Percentiles rank a stretch among this genome's conserved stretches.
Conservation (phyloP, 441 rosid species). For the Isatis lusitanica region DNA sequence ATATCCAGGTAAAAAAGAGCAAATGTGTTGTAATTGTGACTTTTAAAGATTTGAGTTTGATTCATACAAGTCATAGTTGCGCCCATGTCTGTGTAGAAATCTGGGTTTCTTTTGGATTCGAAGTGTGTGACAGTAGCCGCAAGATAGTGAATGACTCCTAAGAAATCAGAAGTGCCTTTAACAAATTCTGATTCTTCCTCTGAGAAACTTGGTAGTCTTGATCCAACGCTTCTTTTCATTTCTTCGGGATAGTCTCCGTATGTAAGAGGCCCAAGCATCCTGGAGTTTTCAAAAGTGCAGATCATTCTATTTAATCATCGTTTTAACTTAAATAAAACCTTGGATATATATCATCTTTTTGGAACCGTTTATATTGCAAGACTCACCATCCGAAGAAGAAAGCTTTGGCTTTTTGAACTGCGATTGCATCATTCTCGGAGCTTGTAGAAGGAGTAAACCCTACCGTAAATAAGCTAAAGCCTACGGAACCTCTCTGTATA, state of each 20-base stretch:
- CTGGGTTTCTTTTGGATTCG: not conserved
- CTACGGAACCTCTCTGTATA: constrained; percentile 55
- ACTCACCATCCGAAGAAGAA: constrained; percentile 59
- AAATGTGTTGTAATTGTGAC: not conserved
- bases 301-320: too few relatives aligned
- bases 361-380: not conserved
- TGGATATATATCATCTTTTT: not conserved
- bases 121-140: not conserved
- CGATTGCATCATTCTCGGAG: constrained; percentile 44
- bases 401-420: constrained; percentile 48
- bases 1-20: not conserved
- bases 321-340: too few relatives aligned
- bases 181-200: not conserved
- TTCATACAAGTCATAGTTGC: constrained; percentile 32
- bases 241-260: constrained; percentile 2
- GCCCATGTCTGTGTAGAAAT: constrained; percentile 22
- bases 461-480: constrained; percentile 40
- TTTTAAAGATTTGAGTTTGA: not conserved
- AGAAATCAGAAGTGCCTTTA: not conserved
- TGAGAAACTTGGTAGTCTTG: constrained; percentile 2
- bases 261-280: constrained; percentile 6
- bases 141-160: constrained; percentile 1
- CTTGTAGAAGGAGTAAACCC: constrained; percentile 47
- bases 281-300: not conserved
- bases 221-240: not conserved